phyloP scores from a whole-genome alignment of 345 rosid genomes.

The Passiflora organensis region DNA sequence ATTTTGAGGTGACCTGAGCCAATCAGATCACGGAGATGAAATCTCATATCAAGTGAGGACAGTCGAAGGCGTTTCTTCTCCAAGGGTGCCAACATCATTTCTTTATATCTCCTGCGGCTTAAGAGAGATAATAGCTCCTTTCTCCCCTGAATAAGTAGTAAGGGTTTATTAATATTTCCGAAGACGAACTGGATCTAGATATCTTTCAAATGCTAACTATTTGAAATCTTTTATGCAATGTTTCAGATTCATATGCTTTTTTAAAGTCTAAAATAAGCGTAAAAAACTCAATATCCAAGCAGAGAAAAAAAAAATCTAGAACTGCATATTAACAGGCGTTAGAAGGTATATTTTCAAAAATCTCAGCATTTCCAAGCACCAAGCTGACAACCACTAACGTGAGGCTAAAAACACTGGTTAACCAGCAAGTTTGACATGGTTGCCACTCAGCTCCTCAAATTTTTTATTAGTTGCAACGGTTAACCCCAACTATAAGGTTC shows the following conservation, averaged over 20 bases:
- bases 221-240: background rate
- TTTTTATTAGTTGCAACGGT: too few relatives aligned
- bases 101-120: constrained; percentile 74
- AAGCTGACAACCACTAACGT: too few relatives aligned
- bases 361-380: too few relatives aligned
- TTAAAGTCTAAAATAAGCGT: background rate
- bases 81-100: constrained; percentile 77
- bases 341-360: too few relatives aligned
- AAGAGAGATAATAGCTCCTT: constrained; percentile 80
- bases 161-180: background rate
- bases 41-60: constrained; percentile 86
- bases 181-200: background rate
- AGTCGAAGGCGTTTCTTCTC: constrained; percentile 79
- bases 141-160: constrained; percentile 55
- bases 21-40: constrained; percentile 88
- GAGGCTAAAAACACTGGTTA: too few relatives aligned
- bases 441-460: too few relatives aligned
- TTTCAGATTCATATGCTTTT: background rate
- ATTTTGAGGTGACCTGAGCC: constrained; percentile 62
- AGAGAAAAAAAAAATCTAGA: too few relatives aligned
- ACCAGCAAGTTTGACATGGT: too few relatives aligned
- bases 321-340: too few relatives aligned
- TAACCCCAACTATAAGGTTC: too few relatives aligned
- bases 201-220: background rate
- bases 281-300: background rate